phyloP scores from a whole-genome alignment of 129 eudicot species.

The Tagetes erecta region DNA sequence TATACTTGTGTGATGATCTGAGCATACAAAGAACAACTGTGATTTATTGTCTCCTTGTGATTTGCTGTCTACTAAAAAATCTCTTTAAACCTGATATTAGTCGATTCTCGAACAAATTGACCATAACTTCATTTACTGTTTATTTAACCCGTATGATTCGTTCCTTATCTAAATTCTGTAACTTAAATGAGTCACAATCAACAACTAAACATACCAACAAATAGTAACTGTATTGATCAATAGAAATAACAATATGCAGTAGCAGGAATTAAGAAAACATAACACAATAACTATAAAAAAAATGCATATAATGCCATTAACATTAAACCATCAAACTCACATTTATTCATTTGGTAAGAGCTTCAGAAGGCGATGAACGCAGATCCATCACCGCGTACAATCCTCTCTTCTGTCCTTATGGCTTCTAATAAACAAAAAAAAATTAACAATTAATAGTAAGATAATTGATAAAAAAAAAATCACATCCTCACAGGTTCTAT shows the following conservation, averaged over 20 bases:
- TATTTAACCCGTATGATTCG: neutral
- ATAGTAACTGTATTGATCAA: conserved; percentile 13
- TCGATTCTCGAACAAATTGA: neutral
- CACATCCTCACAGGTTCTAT: neutral
- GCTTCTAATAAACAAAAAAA: conserved; percentile 41
- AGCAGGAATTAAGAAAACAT: neutral
- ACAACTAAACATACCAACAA: neutral
- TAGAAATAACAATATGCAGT: neutral
- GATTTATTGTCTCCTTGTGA: neutral
- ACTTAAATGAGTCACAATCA: neutral
- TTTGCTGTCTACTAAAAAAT: neutral
- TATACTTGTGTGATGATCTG: conserved; percentile 22
- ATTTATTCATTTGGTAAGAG: conserved; percentile 36
- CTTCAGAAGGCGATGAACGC: conserved; percentile 16
- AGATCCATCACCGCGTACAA: conserved; percentile 31
- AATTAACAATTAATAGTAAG: neutral
- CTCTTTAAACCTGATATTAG: neutral
- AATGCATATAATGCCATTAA: conserved; percentile 21
- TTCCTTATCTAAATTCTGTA: neutral
- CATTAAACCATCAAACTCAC: conserved; percentile 26
- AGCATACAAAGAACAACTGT: conserved; percentile 27
- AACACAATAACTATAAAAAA: conserved; percentile 6
- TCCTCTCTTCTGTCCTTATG: conserved; percentile 32
- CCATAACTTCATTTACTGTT: neutral
- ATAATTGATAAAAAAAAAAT: neutral